These are phyloP conservation scores for Coniochaeta sp. DNA, from an alignment of 2,329 filamentous ascomycete species.

Conservation along the genomic window DNA sequence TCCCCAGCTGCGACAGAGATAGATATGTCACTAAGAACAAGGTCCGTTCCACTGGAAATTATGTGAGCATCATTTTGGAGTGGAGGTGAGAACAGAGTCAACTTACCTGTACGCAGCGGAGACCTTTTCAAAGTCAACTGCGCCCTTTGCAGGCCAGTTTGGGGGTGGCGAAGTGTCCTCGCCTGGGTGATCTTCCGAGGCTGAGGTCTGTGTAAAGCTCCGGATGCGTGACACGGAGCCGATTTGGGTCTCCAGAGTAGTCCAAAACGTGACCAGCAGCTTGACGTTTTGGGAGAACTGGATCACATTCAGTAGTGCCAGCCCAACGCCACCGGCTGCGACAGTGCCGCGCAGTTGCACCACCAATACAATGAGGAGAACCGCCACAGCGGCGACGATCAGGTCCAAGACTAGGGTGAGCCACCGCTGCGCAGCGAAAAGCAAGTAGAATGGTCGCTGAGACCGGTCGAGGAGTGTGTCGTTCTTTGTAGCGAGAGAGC, in stretches of 20 bases:
- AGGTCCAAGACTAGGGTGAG: conserved; percentile 30
- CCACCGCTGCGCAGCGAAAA: conserved; percentile 52
- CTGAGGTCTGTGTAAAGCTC: conserved; percentile 18
- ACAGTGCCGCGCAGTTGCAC: conserved; percentile 23
- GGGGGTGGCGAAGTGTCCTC: conserved; percentile 14
- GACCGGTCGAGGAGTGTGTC: conserved; percentile 42
- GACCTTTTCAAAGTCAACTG: conserved; percentile 23
- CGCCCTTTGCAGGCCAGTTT: conserved; percentile 25
- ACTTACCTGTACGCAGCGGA: conserved; percentile 18
- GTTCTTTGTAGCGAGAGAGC: conserved; percentile 34
- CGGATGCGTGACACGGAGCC: conserved; percentile 22
- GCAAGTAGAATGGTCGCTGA: conserved; percentile 49
- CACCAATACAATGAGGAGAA: conserved; percentile 26
- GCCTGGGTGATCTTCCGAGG: conserved; percentile 17
- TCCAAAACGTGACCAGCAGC: conserved; percentile 21
- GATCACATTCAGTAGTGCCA: conserved; percentile 23
- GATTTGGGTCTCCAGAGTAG: conserved; percentile 22
- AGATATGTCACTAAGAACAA: conserved; percentile 18
- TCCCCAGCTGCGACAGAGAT: conserved; percentile 21
- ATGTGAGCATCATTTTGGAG: neutral
- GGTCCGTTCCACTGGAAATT: conserved; percentile 2
- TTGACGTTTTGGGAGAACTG: conserved; percentile 17
- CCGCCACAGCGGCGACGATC: conserved; percentile 26
- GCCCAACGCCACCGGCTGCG: conserved; percentile 21
- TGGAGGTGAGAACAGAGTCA: neutral